Base-by-base conservation (phyloP, 805 yeast genomes). In the Lachancea quebecensis region DNA sequence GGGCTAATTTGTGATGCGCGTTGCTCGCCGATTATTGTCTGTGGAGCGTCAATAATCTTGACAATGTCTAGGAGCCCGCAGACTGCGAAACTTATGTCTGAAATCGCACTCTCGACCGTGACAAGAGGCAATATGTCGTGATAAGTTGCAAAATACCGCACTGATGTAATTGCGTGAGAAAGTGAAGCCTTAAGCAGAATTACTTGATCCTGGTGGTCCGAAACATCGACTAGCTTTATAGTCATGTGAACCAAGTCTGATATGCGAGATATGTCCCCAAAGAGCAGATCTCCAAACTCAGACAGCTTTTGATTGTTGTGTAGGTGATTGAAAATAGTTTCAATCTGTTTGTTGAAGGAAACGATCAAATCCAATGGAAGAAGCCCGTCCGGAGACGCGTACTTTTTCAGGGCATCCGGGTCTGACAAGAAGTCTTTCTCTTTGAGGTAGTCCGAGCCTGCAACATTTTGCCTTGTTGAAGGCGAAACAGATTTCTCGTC, bases 131-230 rank as follows among this genome's bases (percentile, higher is more conserved):
- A 65, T 2, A 85, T 57, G n/a, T 73, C 71, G 3, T 75, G 69
- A 53, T 84, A 82, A 10, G 80, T 67, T 0, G 85, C 77, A 61
- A 70, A 84, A 58, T 87, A 86, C 56, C 96, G 73, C 1, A 90
- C 77, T 1, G 88, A 74, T 3, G 95, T 81, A 35, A 91, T 78
- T 0, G 81, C 76, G 63, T 84, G 88, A 14, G 89, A 78, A 18
- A 85, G 75, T 0, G 91, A 73, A 38, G 83, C 82, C 45, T 82
- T 77, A 4, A 85, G 70, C 18, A 78, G 57, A 37, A 70, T 60
- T 36, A 79, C 63, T 58, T 70, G 65, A 47, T 75, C 70, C 46
- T 70, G 56, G 43, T 60, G 60, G 16, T 57, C 56, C 10, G 64
- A 57, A 2, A 53, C 38, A 37, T 52, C 58, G 2, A 54, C 56